Percentiles rank a stretch among this genome's conserved stretches.
phyloP scores from a whole-genome alignment of 2,329 filamentous ascomycete species.

The Epichloe sp. region DNA sequence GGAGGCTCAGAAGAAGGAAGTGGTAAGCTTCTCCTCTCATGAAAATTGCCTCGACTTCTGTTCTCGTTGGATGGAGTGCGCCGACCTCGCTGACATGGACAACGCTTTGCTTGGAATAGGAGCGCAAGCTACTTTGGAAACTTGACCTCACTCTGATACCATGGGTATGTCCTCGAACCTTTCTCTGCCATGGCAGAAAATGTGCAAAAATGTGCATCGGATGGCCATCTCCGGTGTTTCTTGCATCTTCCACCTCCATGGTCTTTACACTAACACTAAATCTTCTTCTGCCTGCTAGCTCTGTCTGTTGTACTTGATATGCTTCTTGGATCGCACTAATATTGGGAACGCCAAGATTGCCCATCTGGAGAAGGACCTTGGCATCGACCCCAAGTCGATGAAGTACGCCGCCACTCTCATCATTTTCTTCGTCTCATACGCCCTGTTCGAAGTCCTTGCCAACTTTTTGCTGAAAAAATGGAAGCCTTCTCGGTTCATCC shows the following conservation, averaged over 20 bases:
- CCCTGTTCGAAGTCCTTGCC: conserved; percentile 63
- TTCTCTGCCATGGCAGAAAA: neutral
- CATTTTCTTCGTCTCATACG: conserved; percentile 80
- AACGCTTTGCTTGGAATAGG: conserved; percentile 26
- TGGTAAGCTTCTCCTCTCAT: conserved; percentile 32
- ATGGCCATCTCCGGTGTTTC: neutral
- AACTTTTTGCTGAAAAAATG: conserved; percentile 71
- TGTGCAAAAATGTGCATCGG: neutral
- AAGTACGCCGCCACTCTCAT: conserved; percentile 66
- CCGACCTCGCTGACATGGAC: neutral
- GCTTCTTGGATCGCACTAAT: conserved; percentile 65
- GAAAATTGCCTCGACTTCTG: neutral
- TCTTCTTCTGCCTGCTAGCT: conserved; percentile 27
- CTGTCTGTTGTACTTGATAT: conserved; percentile 59
- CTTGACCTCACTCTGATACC: conserved; percentile 49
- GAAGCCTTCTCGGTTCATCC: conserved; percentile 66
- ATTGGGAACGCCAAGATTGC: conserved; percentile 58
- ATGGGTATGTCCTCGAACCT: conserved; percentile 27
- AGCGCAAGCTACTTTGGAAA: conserved; percentile 47
- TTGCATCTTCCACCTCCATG: neutral
- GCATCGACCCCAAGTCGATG: conserved; percentile 44
- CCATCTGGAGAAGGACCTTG: conserved; percentile 22
- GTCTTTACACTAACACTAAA: neutral
- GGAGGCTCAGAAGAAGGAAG: conserved; percentile 45
- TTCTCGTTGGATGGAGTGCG: neutral